Percentiles rank a stretch among this genome's conserved stretches.
phyloP scores from a whole-genome alignment of 176 grass and related monocot genomes.

The Raddia distichophylla region DNA sequence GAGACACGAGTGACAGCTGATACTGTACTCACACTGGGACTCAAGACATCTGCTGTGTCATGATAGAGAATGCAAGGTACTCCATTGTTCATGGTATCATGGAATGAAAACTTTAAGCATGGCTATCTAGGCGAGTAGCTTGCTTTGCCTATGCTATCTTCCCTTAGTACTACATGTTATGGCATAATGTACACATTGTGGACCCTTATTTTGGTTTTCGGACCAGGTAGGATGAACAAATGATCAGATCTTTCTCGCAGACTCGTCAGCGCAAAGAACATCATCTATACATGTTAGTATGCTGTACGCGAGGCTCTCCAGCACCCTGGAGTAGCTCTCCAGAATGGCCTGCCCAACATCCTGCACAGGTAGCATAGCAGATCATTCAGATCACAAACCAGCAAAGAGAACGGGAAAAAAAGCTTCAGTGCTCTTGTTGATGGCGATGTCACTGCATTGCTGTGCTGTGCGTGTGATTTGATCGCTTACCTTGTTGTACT shows the following conservation, averaged over 20 bases:
- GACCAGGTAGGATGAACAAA: slow-evolving; percentile 38
- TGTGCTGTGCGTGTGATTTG: not conserved
- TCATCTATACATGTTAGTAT: slow-evolving; percentile 84
- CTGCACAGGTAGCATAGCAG: slow-evolving; percentile 40
- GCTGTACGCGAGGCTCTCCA: slow-evolving; percentile 93
- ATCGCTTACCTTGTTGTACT: slow-evolving; percentile 69
- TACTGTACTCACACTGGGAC: slow-evolving; percentile 34
- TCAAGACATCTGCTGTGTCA: slow-evolving; percentile 11
- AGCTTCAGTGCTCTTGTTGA: not conserved
- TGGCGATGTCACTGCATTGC: not conserved
- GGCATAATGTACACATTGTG: slow-evolving; percentile 53
- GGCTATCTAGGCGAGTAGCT: slow-evolving; percentile 38
- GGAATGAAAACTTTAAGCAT: slow-evolving; percentile 27
- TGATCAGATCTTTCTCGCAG: slow-evolving; percentile 58
- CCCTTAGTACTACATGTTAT: slow-evolving; percentile 49
- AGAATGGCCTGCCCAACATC: slow-evolving; percentile 82
- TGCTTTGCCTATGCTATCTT: slow-evolving; percentile 45
- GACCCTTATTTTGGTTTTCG: slow-evolving; percentile 47
- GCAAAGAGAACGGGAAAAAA: not conserved
- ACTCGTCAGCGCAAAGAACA: slow-evolving; percentile 70
- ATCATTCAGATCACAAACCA: slow-evolving; percentile 27
- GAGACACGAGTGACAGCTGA: slow-evolving; percentile 21
- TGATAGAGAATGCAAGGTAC: slow-evolving; percentile 31
- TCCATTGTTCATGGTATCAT: slow-evolving; percentile 27
- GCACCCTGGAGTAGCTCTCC: slow-evolving; percentile 88